Evolutionary conservation across 2,329 filamentous ascomycete species (phyloP).

Genomic region (Scedosporium boydii): DNA sequence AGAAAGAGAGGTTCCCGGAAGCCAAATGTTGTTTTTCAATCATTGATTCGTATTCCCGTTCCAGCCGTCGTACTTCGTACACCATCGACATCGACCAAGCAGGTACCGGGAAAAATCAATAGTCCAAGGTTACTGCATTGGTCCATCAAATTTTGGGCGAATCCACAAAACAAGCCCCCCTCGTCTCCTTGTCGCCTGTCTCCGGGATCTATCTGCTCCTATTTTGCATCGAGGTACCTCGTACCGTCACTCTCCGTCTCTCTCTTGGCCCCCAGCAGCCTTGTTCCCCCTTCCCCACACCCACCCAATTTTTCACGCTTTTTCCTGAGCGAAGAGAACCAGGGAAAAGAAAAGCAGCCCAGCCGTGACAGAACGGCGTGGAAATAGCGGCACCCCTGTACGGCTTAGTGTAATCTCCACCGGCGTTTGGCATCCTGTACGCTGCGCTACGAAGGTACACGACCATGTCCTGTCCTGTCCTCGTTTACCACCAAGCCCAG

Average conservation of each 20-base stretch:
- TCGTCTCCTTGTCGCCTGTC: neutral
- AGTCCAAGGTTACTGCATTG: neutral
- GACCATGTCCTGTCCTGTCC: too few relatives aligned
- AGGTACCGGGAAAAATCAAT: neutral
- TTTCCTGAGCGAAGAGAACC: neutral
- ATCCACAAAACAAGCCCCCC: neutral
- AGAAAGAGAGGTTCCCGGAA: neutral
- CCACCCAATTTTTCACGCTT: neutral
- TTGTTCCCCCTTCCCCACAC: neutral
- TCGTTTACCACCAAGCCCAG: too few relatives aligned
- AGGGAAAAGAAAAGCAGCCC: neutral
- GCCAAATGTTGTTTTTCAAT: neutral
- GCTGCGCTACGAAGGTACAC: too few relatives aligned
- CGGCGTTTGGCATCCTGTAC: neutral
- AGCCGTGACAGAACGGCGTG: neutral
- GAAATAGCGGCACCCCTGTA: neutral
- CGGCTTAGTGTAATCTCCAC: neutral
- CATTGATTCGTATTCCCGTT: neutral
- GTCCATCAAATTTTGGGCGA: neutral
- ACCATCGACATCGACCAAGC: neutral
- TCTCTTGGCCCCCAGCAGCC: neutral
- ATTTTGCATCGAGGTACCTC: neutral
- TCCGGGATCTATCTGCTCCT: neutral
- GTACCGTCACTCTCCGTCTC: too few relatives aligned
- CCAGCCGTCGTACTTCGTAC: too few relatives aligned